A percentile compares a stretch with the other conserved stretches of the same genome.
Conservation (phyloP, 2,329 filamentous ascomycete genomes). For the Thelonectria discophora region DNA sequence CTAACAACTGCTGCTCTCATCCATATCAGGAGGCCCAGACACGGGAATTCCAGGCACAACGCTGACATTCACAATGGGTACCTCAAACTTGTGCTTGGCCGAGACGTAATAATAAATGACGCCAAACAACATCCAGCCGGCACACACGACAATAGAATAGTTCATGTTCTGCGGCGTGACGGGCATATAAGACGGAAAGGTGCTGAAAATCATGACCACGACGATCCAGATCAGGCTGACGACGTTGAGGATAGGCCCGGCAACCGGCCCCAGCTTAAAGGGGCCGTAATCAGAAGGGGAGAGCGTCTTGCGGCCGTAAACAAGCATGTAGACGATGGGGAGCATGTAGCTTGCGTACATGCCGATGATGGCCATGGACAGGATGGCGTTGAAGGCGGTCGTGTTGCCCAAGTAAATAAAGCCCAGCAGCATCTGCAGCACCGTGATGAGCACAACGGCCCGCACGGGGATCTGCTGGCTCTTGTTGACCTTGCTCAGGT, state of each 20-base stretch:
- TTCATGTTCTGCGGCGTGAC: conserved; percentile 56
- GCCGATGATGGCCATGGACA: conserved; percentile 18
- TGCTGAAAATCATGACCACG: conserved; percentile 55
- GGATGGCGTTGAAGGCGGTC: conserved; percentile 20
- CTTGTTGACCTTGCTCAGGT: conserved; percentile 48
- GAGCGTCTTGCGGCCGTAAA: conserved; percentile 46
- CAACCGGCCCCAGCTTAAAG: conserved; percentile 43
- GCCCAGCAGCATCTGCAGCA: conserved; percentile 35
- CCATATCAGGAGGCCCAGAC: too few species aligned
- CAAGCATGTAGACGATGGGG: conserved; percentile 49
- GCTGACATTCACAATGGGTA: not conserved
- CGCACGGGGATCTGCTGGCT: conserved; percentile 47
- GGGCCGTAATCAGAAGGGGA: conserved; percentile 30
- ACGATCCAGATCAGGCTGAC: conserved; percentile 54
- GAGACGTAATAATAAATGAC: conserved; percentile 43
- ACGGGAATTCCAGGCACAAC: not conserved
- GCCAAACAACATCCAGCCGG: conserved; percentile 49
- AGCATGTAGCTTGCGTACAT: conserved; percentile 39
- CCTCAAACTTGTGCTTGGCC: not conserved
- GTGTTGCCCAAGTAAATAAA: conserved; percentile 12
- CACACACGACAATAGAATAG: conserved; percentile 54
- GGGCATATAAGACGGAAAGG: conserved; percentile 52
- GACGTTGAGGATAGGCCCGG: conserved; percentile 50
- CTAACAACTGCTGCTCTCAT: not conserved
- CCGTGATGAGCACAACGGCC: conserved; percentile 35